Base-by-base conservation (phyloP, 139 green algal genomes). In the Nannochloris sp. region DNA sequence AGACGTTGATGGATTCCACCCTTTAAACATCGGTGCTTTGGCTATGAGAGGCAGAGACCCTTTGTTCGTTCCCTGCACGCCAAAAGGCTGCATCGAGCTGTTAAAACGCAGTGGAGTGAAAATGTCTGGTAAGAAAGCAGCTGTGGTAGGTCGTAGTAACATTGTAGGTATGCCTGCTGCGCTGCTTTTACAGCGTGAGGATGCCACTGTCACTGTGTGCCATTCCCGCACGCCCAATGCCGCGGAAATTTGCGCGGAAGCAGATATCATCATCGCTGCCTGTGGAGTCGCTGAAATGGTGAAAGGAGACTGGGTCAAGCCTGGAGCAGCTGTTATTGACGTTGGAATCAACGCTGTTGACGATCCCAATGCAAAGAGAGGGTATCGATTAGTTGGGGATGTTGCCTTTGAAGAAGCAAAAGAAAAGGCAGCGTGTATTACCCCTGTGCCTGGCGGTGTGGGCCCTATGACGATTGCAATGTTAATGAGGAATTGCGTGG, bases 1-100 rank as follows among this genome's bases (percentile, higher is more conserved):
- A 74, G 92, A 97, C 61, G 92, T 97, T 24, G 92, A 97, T 65
- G 92, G 92, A 47, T 97, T 97, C 72, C 91, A 97, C 72, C 89
- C 90, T 1, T 34, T 87, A 29, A 97, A 97, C 75, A 96, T 97
- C 72, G 79, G 87, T 34, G 47, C 45, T 23, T 70, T 93, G n/a
- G 87, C 84, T 36, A 95, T 96, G 87, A 75, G 90, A 12, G 87
- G 87, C 6, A 76, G 89, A 1, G 54, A 81, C 13, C 85, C 89
- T 7, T 51, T 76, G 15, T 95, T 93, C 59, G 81, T 96, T 46
- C 77, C 86, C 31, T 97, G 90, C 78, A 96, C 90, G 2, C 91
- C 91, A 19, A 75, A 75, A 45, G 92, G 91, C 56, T 96, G 88
- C 81, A 82, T 97, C 6, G 90, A 95, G 83, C 85, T 98, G 63